These are phyloP conservation scores for Penicillium crystallinum DNA, from an alignment of 495 filamentous ascomycete genomes.

Conservation along the genomic window DNA sequence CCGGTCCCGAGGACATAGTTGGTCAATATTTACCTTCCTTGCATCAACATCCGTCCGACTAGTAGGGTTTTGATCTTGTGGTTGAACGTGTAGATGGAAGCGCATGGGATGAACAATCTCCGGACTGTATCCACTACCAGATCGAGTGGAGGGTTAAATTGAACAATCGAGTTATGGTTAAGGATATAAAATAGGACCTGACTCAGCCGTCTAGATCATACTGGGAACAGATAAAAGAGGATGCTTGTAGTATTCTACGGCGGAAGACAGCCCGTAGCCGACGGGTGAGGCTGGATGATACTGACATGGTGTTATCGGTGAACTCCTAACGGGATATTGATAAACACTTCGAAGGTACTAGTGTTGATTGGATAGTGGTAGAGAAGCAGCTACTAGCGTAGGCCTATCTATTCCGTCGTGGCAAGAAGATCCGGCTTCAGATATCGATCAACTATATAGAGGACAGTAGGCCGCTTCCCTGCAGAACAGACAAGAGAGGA, in stretches of 20 bases:
- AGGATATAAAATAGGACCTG: conserved; percentile 30
- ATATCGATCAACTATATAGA: conserved; percentile 19
- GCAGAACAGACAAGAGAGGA: conserved; percentile 17
- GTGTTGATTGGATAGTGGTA: conserved; percentile 4
- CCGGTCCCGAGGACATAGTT: conserved; percentile 10
- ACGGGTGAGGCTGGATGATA: conserved; percentile 17
- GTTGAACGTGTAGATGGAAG: conserved; percentile 11
- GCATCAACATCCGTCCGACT: conserved; percentile 8
- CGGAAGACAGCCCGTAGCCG: conserved; percentile 9
- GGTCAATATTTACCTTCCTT: conserved; percentile 6
- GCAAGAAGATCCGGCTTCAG: conserved; percentile 11
- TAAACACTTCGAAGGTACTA: conserved; percentile 10
- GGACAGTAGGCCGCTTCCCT: conserved; percentile 4
- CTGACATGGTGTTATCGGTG: conserved; percentile 10
- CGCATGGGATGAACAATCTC: conserved; percentile 37
- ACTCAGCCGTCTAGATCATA: conserved; percentile 21
- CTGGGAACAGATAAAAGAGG: conserved; percentile 18
- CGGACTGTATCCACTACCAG: conserved; percentile 30
- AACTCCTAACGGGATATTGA: conserved; percentile 1
- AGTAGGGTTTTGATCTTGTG: conserved; percentile 3
- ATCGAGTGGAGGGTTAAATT: conserved; percentile 34
- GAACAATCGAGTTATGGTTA: conserved; percentile 26
- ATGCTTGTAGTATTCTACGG: conserved; percentile 5
- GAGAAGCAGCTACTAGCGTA: conserved; percentile 8
- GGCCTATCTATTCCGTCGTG: conserved; percentile 9